Conservation (phyloP, 352 stramenopile genomes). For the Pythium rishiriense region DNA sequence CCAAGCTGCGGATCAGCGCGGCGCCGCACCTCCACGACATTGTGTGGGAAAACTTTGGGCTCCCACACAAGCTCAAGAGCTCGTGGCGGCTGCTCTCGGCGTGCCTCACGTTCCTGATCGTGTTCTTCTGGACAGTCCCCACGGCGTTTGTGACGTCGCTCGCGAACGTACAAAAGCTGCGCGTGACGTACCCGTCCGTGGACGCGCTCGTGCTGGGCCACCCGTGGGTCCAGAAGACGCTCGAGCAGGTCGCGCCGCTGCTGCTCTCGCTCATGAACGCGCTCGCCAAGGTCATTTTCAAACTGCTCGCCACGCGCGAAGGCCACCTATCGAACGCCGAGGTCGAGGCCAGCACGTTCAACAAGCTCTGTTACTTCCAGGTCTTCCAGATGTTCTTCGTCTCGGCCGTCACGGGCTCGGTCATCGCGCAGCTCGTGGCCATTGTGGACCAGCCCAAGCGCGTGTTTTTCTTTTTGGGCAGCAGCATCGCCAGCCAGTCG, state of each 20-base stretch:
- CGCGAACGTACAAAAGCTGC: constrained; percentile 63
- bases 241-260: constrained; percentile 69
- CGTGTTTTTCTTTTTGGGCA: constrained; percentile 70
- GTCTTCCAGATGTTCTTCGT: constrained; percentile 87
- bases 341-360: constrained; percentile 69
- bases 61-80: constrained; percentile 56
- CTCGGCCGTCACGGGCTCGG: constrained; percentile 61
- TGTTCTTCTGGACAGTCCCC: constrained; percentile 79
- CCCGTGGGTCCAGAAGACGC: constrained; percentile 47
- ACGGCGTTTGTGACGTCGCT: constrained; percentile 79
- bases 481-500: constrained; percentile 72
- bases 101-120: constrained; percentile 52
- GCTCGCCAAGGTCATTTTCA: constrained; percentile 68
- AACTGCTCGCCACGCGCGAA: constrained; percentile 58
- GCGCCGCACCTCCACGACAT: constrained; percentile 70
- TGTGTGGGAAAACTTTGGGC: constrained; percentile 79
- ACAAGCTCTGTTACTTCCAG: constrained; percentile 78
- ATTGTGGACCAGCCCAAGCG: constrained; percentile 61
- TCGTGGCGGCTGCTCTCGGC: constrained; percentile 63
- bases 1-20: constrained; percentile 56
- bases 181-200: constrained; percentile 51
- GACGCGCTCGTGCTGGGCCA: constrained; percentile 41
- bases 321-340: constrained; percentile 68
- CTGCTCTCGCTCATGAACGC: constrained; percentile 71
- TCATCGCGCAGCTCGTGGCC: constrained; percentile 55